Conservation (phyloP, 2,329 filamentous ascomycete genomes). For the Claviceps purpurea region DNA sequence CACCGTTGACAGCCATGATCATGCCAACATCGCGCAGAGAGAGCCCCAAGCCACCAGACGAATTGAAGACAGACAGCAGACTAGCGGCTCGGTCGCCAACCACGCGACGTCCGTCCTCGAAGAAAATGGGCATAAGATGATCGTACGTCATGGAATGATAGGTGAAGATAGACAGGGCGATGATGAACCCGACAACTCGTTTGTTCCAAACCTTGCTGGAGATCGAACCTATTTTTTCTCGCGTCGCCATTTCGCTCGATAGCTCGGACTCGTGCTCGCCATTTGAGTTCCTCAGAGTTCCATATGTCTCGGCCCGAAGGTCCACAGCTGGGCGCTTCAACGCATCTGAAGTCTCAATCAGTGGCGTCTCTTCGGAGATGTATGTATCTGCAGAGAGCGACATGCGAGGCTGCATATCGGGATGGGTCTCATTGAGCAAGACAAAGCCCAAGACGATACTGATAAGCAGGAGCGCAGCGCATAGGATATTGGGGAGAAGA, state of each 20-base stretch:
- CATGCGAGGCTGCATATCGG: slow-evolving; percentile 54
- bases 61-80: slow-evolving; percentile 35
- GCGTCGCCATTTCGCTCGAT: slow-evolving; percentile 12
- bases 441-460: slow-evolving; percentile 74
- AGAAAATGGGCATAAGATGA: slow-evolving; percentile 81
- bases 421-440: slow-evolving; percentile 78
- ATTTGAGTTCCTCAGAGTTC: slow-evolving; percentile 43
- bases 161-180: slow-evolving; percentile 81
- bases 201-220: slow-evolving; percentile 34
- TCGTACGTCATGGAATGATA: slow-evolving; percentile 96
- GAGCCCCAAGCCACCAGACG: slow-evolving; percentile 48
- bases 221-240: slow-evolving; percentile 21
- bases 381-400: slow-evolving; percentile 34
- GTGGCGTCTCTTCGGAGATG: slow-evolving; percentile 54
- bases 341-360: slow-evolving; percentile 62
- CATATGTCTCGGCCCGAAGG: slow-evolving; percentile 65
- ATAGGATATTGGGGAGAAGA: slow-evolving; percentile 78
- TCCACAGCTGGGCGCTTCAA: slow-evolving; percentile 61
- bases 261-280: slow-evolving; percentile 34
- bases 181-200: slow-evolving; percentile 59
- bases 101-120: slow-evolving; percentile 57
- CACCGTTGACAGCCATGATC: slow-evolving; percentile 45
- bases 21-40: slow-evolving; percentile 49
- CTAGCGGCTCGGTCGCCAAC: slow-evolving; percentile 20
- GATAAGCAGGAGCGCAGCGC: slow-evolving; percentile 58